phyloP scores from a whole-genome alignment of 306 rosid species.

The Arachis stenosperma region DNA sequence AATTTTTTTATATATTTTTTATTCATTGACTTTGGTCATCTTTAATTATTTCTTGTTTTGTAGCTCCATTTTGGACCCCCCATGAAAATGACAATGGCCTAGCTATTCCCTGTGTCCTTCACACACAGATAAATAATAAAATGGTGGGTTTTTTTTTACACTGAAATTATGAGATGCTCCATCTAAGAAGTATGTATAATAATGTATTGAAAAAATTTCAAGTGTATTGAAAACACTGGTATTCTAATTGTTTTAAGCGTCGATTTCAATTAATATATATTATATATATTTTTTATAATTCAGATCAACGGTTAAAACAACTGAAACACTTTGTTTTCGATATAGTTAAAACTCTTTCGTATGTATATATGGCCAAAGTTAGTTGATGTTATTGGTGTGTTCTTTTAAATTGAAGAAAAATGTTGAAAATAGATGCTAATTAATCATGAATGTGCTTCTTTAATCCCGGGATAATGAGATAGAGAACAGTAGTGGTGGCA shows the following conservation, averaged over 20 bases:
- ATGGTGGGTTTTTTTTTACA: neutral
- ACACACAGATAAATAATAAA: constrained; percentile 9
- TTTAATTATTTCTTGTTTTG: constrained; percentile 37
- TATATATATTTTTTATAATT: no score
- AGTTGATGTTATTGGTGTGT: neutral
- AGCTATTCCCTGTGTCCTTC: constrained; percentile 13
- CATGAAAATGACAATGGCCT: constrained; percentile 36
- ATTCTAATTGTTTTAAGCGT: no score
- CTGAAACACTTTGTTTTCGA: no score
- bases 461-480: no score
- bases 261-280: no score
- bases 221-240: no score
- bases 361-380: neutral
- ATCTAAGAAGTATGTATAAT: constrained; percentile 32
- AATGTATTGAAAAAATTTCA: neutral
- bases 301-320: no score
- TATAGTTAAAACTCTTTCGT: no score
- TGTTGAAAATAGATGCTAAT: neutral
- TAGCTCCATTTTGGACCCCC: constrained; percentile 38
- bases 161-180: constrained; percentile 35
- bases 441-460: no score
- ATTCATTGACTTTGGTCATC: constrained; percentile 19
- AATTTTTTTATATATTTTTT: neutral
- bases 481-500: no score
- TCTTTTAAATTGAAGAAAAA: constrained; percentile 12